These are phyloP conservation scores for Castanopsis chinensis DNA, from an alignment of 306 rosid species.

Conservation along the genomic window DNA sequence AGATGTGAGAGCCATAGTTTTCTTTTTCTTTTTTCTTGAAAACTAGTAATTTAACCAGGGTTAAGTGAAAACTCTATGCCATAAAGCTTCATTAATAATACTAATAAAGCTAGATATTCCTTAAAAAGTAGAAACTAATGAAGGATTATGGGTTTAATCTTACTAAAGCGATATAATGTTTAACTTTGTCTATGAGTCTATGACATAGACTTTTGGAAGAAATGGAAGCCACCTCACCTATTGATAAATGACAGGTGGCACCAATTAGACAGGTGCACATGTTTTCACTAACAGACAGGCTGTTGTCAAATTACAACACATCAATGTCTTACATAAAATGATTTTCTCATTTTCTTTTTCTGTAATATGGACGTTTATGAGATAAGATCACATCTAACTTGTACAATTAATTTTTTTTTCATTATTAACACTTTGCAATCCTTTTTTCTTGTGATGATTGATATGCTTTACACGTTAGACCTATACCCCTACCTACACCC, in stretches of 20 bases:
- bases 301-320: background rate
- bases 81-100: background rate
- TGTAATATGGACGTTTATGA: background rate
- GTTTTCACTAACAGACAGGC: conserved; percentile 5
- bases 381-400: too few species aligned
- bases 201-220: background rate
- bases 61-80: background rate
- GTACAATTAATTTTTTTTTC: too few species aligned
- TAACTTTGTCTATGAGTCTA: background rate
- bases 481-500: too few species aligned
- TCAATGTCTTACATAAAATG: background rate
- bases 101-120: conserved; percentile 19
- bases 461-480: too few species aligned
- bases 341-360: background rate
- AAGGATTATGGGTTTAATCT: background rate
- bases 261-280: background rate
- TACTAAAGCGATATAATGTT: background rate
- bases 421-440: too few species aligned
- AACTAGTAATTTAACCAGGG: background rate
- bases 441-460: too few species aligned
- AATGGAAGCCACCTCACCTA: background rate
- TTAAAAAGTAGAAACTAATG: background rate
- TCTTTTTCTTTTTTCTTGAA: too few species aligned
- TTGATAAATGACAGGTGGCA: background rate
- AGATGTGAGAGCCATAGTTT: background rate